Percentiles rank a stretch among this genome's conserved stretches.
Evolutionary conservation across 2,329 filamentous ascomycete species (phyloP).

Genomic region (Periglandula ipomoeae): DNA sequence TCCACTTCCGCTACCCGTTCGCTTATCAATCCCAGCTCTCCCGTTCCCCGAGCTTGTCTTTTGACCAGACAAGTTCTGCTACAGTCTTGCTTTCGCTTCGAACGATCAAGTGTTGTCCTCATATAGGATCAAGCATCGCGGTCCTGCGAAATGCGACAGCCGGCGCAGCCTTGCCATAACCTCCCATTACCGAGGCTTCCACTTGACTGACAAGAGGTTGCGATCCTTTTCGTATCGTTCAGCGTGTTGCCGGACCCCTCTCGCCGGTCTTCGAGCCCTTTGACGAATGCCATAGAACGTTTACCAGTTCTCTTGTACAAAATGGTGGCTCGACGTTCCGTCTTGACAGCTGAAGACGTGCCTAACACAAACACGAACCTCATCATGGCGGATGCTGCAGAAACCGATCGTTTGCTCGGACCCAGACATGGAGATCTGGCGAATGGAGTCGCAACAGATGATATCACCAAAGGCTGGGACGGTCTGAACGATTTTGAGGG

Average conservation of each 20-base stretch:
- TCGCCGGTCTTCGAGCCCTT: not conserved
- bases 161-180: not conserved
- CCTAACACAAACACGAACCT: not conserved
- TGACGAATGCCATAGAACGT: not conserved
- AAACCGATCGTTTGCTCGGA: slow-evolving; percentile 7
- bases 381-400: not conserved
- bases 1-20: not conserved
- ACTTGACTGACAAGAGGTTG: not conserved
- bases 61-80: not conserved
- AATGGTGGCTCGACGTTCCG: not conserved
- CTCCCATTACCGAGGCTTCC: not conserved
- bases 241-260: too few relatives aligned
- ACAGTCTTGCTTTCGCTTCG: not conserved
- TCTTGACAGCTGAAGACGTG: not conserved
- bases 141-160: slow-evolving; percentile 1
- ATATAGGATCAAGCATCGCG: not conserved
- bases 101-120: not conserved
- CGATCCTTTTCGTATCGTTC: not conserved
- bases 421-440: not conserved
- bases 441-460: slow-evolving; percentile 8
- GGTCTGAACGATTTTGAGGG: slow-evolving; percentile 49
- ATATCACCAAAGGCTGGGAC: slow-evolving; percentile 30
- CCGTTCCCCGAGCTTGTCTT: not conserved
- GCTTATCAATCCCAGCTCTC: slow-evolving; percentile 3
- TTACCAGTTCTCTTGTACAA: not conserved